Base-by-base conservation (phyloP, 1,139 yeast species). In the Wickerhamomyces sp. region DNA sequence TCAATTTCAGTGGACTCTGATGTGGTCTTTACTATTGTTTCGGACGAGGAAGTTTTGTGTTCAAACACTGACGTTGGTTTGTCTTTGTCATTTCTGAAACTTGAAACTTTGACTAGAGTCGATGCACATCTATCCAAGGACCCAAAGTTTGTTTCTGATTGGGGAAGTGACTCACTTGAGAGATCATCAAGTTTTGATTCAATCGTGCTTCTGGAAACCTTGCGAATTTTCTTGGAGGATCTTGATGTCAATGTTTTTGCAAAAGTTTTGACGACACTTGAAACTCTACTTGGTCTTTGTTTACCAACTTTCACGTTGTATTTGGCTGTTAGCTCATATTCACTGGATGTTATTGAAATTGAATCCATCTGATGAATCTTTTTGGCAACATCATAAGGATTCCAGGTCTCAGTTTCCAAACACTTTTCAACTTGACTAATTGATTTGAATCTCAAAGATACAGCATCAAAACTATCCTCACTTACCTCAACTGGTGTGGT, bases 381-480 rank as follows among this genome's bases (percentile, higher is more conserved):
- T 33, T 42, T 55, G 1, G 55, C 55, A 27, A 45, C 14, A 6
- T 45, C 44, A 35, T 56, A 56, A 1, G 60, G 60, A 36, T 56
- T 56, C 48, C 53, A 50, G 3, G 29, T 41, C 4, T 45, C 48
- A 7, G 37, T 34, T 7, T 42, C 50, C 8, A 36, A 14, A 29
- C 46, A 42, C 11, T 14, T 44, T 2, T 47, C 48, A 6, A 39
- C 44, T 38, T 50, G 45, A 11, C 38, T 34, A 26, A 38, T 44
- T 1, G 48, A 44, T 26, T 42, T 43, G 38, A 48, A 45, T 9
- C 31, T 43, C 4, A 42, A 2, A 3, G 51, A 45, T 9, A 31
- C 36, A 8, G 40, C 40, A 18, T 15, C 29, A 10, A 41, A 34
- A 2, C 35, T 27, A n/a, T 26, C 34, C 11, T 48, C 47, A 34